Evolutionary conservation across 1,284 basidiomycete genomes (phyloP), one percentile per base, ranked within the genome.

Genomic region (Irpex sp.): DNA sequence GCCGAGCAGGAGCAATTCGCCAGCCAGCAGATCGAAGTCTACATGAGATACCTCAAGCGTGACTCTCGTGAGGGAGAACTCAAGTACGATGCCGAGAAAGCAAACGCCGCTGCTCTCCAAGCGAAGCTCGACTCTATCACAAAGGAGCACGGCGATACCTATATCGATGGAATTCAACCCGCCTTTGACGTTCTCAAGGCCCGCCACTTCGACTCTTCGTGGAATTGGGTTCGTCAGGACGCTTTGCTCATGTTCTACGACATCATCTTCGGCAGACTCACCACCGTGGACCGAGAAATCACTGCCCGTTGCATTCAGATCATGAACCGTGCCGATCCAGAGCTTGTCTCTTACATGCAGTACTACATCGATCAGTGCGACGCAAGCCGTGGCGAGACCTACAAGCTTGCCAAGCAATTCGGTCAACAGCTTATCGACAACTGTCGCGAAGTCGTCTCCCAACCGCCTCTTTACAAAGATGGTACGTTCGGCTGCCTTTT

Each of bases 201-300:
- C 17, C 93, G 97, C 59, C 94, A 93, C 74, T 99, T 99, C 81
- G 96, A 98, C 76, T 98, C 96, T 8, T 95, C 92, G 9, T 99
- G 97, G 97, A 99, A 99, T 77, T 99, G 97, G 97, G 96, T 93
- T 59, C 90, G 97, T 69, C 96, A 98, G 79, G 95, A 97, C 68
- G 94, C 96, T 31, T 83, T 98, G 49, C 82, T 93, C 65, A 94
- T 98, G 92, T 98, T 91, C 81, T 98, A 96, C 79, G 96, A 98
- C 75, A 97, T 98, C 76, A 94, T 98, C 73, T 96, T 96, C 71
- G 97, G 97, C 57, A 89, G 92, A 56, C 86, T 97, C 65, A 96
- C 91, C 37, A 94, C 94, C 36, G 93, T 97, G 69, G 96, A 97
- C 70, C 88, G 91, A 62, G 94, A 96, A 76, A 95, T 97, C 78